These are phyloP conservation scores for Rhynchospora breviuscula DNA, from an alignment of 176 grass and related monocot species.

Conservation along the genomic window DNA sequence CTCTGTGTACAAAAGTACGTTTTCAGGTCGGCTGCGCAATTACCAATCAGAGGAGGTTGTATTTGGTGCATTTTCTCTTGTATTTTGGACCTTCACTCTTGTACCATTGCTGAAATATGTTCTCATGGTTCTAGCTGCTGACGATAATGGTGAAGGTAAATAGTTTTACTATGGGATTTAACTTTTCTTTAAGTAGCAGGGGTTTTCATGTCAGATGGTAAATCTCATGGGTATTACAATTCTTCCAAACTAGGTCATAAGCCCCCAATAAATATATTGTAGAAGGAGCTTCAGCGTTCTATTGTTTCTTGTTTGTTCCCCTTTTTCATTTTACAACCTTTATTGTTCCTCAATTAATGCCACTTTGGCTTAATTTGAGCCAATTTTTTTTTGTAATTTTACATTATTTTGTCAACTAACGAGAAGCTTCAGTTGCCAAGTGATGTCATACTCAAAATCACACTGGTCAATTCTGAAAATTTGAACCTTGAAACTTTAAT, in stretches of 20 bases:
- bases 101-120: too few relatives aligned
- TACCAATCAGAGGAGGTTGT: conserved; percentile 72
- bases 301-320: neutral
- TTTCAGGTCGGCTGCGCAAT: conserved; percentile 41
- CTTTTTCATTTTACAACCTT: neutral
- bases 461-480: conserved; percentile 35
- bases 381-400: neutral
- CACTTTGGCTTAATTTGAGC: neutral
- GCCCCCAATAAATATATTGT: neutral
- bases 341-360: too few relatives aligned
- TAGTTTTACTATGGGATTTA: neutral
- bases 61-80: too few relatives aligned
- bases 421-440: neutral
- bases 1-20: conserved; percentile 83
- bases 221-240: neutral
- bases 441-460: conserved; percentile 82
- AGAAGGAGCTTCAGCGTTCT: neutral
- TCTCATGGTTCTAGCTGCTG: conserved; percentile 70
- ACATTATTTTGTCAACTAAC: neutral
- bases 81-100: too few relatives aligned
- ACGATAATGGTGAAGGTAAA: conserved; percentile 89
- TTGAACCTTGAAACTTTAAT: neutral
- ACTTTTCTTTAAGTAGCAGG: neutral
- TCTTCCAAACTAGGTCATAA: neutral
- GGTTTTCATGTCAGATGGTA: neutral